Evolutionary conservation across 768 basidiomycete species (phyloP).

Genomic region (Boletus subcaerulescens): DNA sequence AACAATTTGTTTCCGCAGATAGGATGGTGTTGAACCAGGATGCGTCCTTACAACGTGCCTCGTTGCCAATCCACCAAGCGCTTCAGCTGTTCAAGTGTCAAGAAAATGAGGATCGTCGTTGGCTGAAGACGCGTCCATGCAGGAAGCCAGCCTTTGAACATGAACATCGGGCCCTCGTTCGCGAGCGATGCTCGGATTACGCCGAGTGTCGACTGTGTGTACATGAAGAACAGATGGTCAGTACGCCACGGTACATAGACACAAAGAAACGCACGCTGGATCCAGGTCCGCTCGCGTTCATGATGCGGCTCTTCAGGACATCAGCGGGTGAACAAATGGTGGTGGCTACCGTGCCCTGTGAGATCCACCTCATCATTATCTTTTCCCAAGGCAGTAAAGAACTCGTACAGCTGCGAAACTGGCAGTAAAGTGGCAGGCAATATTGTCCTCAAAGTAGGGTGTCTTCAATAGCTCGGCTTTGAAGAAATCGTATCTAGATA

Average conservation of each 20-base stretch:
- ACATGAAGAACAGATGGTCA: neutral
- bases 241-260: neutral
- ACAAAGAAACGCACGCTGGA: slow-evolving; percentile 53
- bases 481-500: slow-evolving; percentile 81
- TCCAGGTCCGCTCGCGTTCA: slow-evolving; percentile 85
- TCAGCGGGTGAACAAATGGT: slow-evolving; percentile 89
- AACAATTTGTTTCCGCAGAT: too few species aligned
- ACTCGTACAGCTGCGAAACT: slow-evolving; percentile 74
- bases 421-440: slow-evolving; percentile 78
- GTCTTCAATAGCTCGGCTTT: slow-evolving; percentile 78
- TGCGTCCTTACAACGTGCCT: slow-evolving; percentile 17
- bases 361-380: slow-evolving; percentile 1
- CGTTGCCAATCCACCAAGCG: slow-evolving; percentile 63
- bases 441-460: slow-evolving; percentile 75
- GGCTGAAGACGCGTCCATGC: slow-evolving; percentile 85
- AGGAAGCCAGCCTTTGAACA: slow-evolving; percentile 92
- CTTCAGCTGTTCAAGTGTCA: slow-evolving; percentile 81
- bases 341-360: slow-evolving; percentile 81
- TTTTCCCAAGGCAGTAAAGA: neutral
- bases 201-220: slow-evolving; percentile 59
- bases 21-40: too few species aligned
- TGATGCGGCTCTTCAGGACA: slow-evolving; percentile 85
- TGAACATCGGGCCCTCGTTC: slow-evolving; percentile 81
- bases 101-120: slow-evolving; percentile 84
- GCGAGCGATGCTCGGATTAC: slow-evolving; percentile 68